Evolutionary conservation across 1,139 yeast genomes (phyloP), one percentile per base, ranked within the genome.

Genomic region (Geotrichum fermentans): DNA sequence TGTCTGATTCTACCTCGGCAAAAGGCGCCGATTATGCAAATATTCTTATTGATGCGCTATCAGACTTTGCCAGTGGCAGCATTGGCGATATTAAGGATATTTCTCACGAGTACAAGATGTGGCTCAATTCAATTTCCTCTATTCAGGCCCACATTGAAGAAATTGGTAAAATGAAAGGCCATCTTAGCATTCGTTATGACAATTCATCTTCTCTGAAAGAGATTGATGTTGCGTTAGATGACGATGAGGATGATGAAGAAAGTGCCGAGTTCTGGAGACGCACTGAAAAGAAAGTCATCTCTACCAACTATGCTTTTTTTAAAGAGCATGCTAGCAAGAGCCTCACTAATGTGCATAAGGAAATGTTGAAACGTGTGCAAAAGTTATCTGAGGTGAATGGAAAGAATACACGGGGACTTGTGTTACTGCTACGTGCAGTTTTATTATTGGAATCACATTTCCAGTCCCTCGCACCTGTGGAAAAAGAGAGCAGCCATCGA

Each of bases 181-280:
- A 38, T 20, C 37, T 49, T 16, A 26, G 49, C 4, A 40, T 41
- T 2, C 29, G 37, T n/a, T 45, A 40, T 22, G 44, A 35, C 50
- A 33, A 40, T 3, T 10, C 18, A 4, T 43, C 33, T 16, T 42
- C 44, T n/a, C 17, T 18, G 1, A 41, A 39, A 3, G 51, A 42
- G 33, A 14, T 22, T 18, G 38, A 42, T 21, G 37, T 37, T 26
- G 44, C 38, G 29, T 10, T 44, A 43, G 29, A 34, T 42, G 49
- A 44, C 29, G 46, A 43, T n/a, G 48, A 26, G 32, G 33, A 18
- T n/a, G 42, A 47, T 34, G 42, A 49, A 21, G 47, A 48, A 37
- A 28, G 48, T 43, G 42, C 45, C 26, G 49, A 42, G 13, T 40
- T 44, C 33, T 50, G 53, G 53, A 38, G 50, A 7, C 26, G 46